Conservation (phyloP, 2,329 filamentous ascomycete genomes). For the Hortaea sp. region DNA sequence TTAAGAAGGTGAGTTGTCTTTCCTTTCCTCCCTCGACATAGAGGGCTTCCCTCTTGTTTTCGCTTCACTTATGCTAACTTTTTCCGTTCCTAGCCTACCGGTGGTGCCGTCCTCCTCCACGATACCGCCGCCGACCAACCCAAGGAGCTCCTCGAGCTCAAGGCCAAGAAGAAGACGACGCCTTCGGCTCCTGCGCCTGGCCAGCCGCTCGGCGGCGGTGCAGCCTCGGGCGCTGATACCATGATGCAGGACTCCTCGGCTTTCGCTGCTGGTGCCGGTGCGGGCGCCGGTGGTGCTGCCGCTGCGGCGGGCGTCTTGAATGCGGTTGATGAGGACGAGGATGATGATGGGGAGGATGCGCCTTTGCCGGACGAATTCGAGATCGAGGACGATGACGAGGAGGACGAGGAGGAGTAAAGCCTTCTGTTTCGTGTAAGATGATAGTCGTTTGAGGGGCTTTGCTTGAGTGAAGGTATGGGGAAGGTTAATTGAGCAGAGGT, state of each 20-base stretch:
- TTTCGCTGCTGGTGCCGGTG: slow-evolving; percentile 4
- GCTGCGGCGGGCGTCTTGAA: slow-evolving; percentile 65
- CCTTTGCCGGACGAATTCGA: slow-evolving; percentile 63
- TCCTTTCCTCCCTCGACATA: too few species aligned
- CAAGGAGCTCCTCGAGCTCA: slow-evolving; percentile 79
- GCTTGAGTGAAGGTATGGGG: too few species aligned
- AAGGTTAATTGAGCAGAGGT: not conserved
- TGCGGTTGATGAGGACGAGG: slow-evolving; percentile 75
- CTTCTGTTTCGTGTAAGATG: too few species aligned
- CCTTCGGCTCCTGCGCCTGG: slow-evolving; percentile 27
- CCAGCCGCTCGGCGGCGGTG: slow-evolving; percentile 10
- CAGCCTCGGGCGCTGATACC: slow-evolving; percentile 21
- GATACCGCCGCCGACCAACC: slow-evolving; percentile 71
- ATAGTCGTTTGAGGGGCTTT: too few species aligned
- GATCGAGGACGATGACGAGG: slow-evolving; percentile 57
- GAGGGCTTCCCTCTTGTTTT: not conserved
- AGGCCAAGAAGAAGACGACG: slow-evolving; percentile 65
- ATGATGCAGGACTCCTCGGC: slow-evolving; percentile 13
- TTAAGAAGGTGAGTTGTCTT: slow-evolving; percentile 61
- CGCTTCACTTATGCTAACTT: not conserved
- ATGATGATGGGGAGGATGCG: slow-evolving; percentile 65
- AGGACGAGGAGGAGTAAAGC: slow-evolving; percentile 17
- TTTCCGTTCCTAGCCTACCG: slow-evolving; percentile 57
- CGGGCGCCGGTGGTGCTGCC: slow-evolving; percentile 19
- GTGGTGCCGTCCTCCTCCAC: slow-evolving; percentile 81